Evolutionary conservation across 2,329 filamentous ascomycete species (phyloP).

Genomic region (Ophiostoma tasmaniense): DNA sequence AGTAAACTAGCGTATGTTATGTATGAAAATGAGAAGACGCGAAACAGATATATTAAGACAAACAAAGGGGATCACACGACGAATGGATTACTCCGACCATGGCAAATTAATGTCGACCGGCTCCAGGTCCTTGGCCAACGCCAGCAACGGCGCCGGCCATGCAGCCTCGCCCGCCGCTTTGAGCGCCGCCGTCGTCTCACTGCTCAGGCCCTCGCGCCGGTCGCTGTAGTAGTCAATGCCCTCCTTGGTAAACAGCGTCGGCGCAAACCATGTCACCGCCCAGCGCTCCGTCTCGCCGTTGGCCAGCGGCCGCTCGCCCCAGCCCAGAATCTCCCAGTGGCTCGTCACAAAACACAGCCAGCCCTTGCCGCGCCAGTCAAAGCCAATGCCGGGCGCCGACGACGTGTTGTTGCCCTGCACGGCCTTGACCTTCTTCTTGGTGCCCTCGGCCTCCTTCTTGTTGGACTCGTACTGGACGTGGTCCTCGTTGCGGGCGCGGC

Average conservation of each 20-base stretch:
- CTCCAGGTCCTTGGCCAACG: conserved; percentile 41
- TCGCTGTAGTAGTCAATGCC: conserved; percentile 72
- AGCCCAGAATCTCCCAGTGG: conserved; percentile 77
- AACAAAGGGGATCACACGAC: neutral
- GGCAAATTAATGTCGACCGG: conserved; percentile 45
- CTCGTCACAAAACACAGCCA: conserved; percentile 62
- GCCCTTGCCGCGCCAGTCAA: conserved; percentile 74
- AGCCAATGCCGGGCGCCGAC: conserved; percentile 33
- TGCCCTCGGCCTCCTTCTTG: conserved; percentile 32
- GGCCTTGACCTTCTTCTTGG: conserved; percentile 40
- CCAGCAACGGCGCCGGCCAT: conserved; percentile 44
- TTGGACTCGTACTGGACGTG: conserved; percentile 60
- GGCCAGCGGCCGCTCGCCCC: conserved; percentile 46
- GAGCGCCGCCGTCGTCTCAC: conserved; percentile 34
- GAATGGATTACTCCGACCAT: conserved; percentile 35
- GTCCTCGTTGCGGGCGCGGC: conserved; percentile 53
- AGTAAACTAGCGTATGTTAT: neutral
- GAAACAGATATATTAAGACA: neutral
- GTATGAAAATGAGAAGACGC: neutral
- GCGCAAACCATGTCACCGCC: conserved; percentile 77
- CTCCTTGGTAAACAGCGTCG: conserved; percentile 74
- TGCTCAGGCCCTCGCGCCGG: conserved; percentile 49
- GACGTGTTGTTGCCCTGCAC: conserved; percentile 55
- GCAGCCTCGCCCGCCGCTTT: conserved; percentile 29
- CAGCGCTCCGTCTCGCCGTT: conserved; percentile 47